A percentile compares a stretch with the other conserved stretches of the same genome.
Conservation (phyloP, 2,329 filamentous ascomycete genomes). For the Cercospora sp. region DNA sequence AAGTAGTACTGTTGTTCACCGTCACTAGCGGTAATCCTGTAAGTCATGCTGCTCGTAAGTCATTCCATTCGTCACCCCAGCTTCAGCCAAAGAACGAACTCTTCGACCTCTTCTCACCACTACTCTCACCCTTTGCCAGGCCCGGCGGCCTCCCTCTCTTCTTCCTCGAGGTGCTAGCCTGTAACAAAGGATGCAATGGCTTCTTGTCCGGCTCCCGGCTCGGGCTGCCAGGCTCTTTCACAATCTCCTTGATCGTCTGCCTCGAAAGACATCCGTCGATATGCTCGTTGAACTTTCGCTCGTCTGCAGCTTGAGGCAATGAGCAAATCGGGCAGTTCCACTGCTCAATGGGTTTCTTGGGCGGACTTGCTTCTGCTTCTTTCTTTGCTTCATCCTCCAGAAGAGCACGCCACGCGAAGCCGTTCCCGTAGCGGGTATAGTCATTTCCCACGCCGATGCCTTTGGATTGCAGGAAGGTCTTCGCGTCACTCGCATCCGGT, state of each 20-base stretch:
- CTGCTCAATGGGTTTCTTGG: constrained; percentile 41
- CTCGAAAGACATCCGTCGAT: constrained; percentile 88
- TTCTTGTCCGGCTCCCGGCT: constrained; percentile 9
- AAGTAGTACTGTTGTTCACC: neutral
- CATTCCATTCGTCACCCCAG: neutral
- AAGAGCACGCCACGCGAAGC: constrained; percentile 37
- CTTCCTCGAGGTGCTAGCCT: constrained; percentile 28
- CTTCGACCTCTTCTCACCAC: constrained; percentile 29
- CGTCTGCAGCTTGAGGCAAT: constrained; percentile 72
- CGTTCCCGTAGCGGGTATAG: constrained; percentile 37
- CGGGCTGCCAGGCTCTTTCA: constrained; percentile 53
- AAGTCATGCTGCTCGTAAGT: neutral
- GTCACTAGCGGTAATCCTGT: neutral
- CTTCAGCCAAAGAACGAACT: constrained; percentile 28
- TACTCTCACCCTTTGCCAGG: constrained; percentile 12
- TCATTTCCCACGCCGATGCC: constrained; percentile 22
- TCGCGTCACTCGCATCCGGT: constrained; percentile 12
- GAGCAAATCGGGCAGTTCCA: constrained; percentile 90
- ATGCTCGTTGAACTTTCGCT: constrained; percentile 81
- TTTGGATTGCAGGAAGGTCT: constrained; percentile 15
- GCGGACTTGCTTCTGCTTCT: constrained; percentile 34
- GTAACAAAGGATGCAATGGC: constrained; percentile 13
- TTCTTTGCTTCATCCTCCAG: constrained; percentile 34
- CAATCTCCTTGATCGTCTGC: constrained; percentile 79
- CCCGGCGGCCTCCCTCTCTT: constrained; percentile 32